These are phyloP conservation scores for Juglanconis juglandina DNA, from an alignment of 2,329 filamentous ascomycete species.

Conservation along the genomic window DNA sequence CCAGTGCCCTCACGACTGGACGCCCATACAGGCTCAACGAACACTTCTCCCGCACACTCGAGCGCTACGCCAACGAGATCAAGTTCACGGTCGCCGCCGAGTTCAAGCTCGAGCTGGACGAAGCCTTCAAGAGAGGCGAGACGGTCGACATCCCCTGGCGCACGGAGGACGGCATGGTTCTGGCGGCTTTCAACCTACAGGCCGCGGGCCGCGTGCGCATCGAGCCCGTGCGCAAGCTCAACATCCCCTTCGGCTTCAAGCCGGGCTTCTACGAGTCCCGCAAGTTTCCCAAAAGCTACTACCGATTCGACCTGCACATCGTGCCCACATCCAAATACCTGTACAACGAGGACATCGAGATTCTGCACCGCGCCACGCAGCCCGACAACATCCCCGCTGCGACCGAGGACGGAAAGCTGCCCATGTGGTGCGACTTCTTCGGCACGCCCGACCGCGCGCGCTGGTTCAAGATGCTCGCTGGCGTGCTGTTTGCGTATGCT, in stretches of 20 bases:
- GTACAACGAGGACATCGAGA: slow-evolving; percentile 30
- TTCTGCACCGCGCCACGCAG: slow-evolving; percentile 23
- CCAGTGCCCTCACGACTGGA: slow-evolving; percentile 53
- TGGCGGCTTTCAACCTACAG: slow-evolving; percentile 65
- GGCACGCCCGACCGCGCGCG: slow-evolving; percentile 53
- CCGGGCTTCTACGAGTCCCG: slow-evolving; percentile 70
- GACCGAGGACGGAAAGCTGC: slow-evolving; percentile 50
- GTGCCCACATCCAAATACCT: slow-evolving; percentile 57
- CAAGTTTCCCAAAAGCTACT: slow-evolving; percentile 61
- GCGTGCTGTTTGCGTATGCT: slow-evolving; percentile 60
- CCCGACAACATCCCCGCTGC: slow-evolving; percentile 37
- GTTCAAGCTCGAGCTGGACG: slow-evolving; percentile 61
- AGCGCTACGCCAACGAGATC: slow-evolving; percentile 50
- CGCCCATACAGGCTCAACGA: slow-evolving; percentile 63
- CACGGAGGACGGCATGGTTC: slow-evolving; percentile 61
- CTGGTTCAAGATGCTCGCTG: slow-evolving; percentile 63
- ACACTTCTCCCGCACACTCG: slow-evolving; percentile 53
- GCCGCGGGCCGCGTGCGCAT: slow-evolving; percentile 55
- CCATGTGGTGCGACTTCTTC: slow-evolving; percentile 71
- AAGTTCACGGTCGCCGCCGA: slow-evolving; percentile 56
- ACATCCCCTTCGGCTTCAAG: slow-evolving; percentile 67
- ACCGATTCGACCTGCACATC: slow-evolving; percentile 61
- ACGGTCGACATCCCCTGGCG: slow-evolving; percentile 50
- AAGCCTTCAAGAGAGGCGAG: slow-evolving; percentile 43
- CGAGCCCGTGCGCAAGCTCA: slow-evolving; percentile 51